Conservation (phyloP, 495 filamentous ascomycete species). For the Pseudomonodictys pantanalensis region DNA sequence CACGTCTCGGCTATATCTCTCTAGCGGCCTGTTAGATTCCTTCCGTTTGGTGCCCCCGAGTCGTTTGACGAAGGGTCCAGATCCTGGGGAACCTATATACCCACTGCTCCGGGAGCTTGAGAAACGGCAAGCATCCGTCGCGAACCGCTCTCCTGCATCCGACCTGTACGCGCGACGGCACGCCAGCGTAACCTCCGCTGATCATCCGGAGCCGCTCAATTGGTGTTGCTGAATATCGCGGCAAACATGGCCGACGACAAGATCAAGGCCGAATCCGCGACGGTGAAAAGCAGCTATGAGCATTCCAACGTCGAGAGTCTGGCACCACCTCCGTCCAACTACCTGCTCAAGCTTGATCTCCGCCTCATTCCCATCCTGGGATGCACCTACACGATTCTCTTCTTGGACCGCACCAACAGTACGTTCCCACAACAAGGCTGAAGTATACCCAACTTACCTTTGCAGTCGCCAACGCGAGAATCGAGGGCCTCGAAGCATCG, state of each 20-base stretch:
- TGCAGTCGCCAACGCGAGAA: constrained; percentile 32
- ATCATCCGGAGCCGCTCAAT: too few species aligned
- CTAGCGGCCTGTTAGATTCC: too few species aligned
- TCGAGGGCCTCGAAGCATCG: constrained; percentile 27
- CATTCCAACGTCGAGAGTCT: neutral
- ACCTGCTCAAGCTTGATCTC: constrained; percentile 25
- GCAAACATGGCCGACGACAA: constrained; percentile 5
- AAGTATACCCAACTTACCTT: constrained; percentile 5
- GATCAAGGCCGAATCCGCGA: neutral
- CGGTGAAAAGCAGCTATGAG: constrained; percentile 10
- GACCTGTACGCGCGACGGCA: too few species aligned
- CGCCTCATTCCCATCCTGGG: constrained; percentile 25
- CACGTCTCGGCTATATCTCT: too few species aligned
- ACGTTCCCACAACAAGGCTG: neutral
- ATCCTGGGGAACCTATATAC: too few species aligned
- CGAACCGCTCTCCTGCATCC: too few species aligned
- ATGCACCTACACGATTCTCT: constrained; percentile 26
- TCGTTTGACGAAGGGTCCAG: too few species aligned
- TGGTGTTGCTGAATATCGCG: too few species aligned
- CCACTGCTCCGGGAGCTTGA: too few species aligned
- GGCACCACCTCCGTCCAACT: neutral
- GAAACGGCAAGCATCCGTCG: too few species aligned
- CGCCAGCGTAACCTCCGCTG: too few species aligned
- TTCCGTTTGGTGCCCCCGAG: too few species aligned
- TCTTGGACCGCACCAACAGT: constrained; percentile 33